Percentiles rank a stretch among this genome's conserved stretches.
Conservation (phyloP, 306 rosid species). For the Dalbergia oliveri region DNA sequence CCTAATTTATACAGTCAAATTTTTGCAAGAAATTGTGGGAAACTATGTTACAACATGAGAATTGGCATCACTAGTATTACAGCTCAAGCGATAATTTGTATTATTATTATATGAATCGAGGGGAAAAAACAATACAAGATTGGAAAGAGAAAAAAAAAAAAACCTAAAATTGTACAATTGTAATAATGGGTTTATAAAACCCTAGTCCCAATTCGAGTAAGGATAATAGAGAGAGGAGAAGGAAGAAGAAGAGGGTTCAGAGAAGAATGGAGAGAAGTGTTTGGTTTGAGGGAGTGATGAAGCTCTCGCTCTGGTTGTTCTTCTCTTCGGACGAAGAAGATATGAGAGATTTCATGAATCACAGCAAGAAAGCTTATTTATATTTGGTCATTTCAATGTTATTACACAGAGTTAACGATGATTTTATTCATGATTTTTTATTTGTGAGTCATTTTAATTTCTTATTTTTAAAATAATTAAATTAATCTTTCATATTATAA, state of each 20-base stretch:
- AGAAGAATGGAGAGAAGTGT: not conserved
- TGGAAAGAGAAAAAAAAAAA: not conserved
- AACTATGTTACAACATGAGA: not conserved
- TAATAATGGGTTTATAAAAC: slow-evolving; percentile 3
- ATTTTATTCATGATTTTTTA: too few species aligned
- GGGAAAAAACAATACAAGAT: not conserved
- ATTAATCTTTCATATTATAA: too few species aligned
- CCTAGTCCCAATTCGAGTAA: not conserved
- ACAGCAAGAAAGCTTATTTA: too few species aligned
- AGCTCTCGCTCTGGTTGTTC: too few species aligned
- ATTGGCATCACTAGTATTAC: not conserved
- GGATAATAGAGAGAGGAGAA: not conserved
- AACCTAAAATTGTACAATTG: slow-evolving; percentile 23
- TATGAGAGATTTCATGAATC: too few species aligned
- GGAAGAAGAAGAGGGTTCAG: not conserved
- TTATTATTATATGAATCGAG: not conserved
- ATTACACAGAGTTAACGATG: too few species aligned
- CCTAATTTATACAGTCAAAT: slow-evolving; percentile 40
- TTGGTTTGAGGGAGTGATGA: not conserved
- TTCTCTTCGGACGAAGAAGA: too few species aligned
- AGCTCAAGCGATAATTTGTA: not conserved
- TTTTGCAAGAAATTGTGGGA: not conserved
- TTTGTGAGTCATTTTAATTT: too few species aligned
- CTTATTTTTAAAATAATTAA: too few species aligned
- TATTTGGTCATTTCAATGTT: too few species aligned